Percentiles rank a stretch among this genome's conserved stretches.
Evolutionary conservation across 2,329 filamentous ascomycete genomes (phyloP).

Genomic region (Bipolaris cookei): DNA sequence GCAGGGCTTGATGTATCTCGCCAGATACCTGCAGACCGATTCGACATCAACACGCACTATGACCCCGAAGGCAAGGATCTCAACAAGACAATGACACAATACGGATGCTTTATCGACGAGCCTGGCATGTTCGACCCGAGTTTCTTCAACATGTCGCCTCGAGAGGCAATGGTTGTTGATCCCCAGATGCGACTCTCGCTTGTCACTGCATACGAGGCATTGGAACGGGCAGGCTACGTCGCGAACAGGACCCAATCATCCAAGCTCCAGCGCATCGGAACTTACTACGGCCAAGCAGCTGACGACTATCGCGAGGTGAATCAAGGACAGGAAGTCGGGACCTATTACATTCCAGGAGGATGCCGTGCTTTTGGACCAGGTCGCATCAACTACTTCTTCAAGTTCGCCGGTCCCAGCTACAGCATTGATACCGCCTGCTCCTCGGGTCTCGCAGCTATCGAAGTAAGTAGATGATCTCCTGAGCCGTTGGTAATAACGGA

Average conservation of each 20-base stretch:
- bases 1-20: slow-evolving; percentile 41
- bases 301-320: slow-evolving; percentile 42
- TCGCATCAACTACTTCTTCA: slow-evolving; percentile 52
- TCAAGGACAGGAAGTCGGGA: slow-evolving; percentile 52
- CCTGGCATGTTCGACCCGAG: slow-evolving; percentile 36
- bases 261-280: slow-evolving; percentile 38
- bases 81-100: slow-evolving; percentile 25
- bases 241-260: slow-evolving; percentile 38
- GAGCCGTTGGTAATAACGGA: background rate
- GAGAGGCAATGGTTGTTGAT: slow-evolving; percentile 36
- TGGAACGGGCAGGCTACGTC: slow-evolving; percentile 37
- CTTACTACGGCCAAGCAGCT: slow-evolving; percentile 41
- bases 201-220: slow-evolving; percentile 35
- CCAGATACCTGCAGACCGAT: slow-evolving; percentile 33
- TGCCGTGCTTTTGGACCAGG: slow-evolving; percentile 60
- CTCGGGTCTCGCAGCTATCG: slow-evolving; percentile 40
- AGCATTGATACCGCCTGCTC: slow-evolving; percentile 49
- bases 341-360: slow-evolving; percentile 62
- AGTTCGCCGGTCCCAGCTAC: slow-evolving; percentile 52
- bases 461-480: background rate
- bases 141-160: slow-evolving; percentile 41
- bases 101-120: slow-evolving; percentile 37
- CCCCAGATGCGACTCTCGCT: slow-evolving; percentile 31
- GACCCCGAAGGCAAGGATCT: slow-evolving; percentile 26
- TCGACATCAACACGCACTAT: slow-evolving; percentile 29